These are phyloP conservation scores for Calocybe cyanea DNA, from an alignment of 768 basidiomycete species.

Conservation along the genomic window DNA sequence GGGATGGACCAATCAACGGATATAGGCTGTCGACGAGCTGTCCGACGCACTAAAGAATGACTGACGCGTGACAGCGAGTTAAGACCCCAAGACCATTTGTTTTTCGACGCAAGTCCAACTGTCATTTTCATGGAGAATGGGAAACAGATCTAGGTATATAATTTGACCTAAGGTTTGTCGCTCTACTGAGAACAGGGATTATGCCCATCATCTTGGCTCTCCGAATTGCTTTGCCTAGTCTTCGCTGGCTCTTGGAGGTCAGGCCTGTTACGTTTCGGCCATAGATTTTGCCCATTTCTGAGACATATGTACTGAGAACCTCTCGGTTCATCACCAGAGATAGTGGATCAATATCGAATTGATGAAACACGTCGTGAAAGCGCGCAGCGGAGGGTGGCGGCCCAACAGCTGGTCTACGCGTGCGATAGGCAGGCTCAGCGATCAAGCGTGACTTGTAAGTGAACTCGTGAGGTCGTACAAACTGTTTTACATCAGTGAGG, in stretches of 20 bases:
- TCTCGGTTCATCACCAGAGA: constrained; percentile 58
- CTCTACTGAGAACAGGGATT: constrained; percentile 53
- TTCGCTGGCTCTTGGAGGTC: constrained; percentile 75
- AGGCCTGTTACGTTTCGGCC: constrained; percentile 65
- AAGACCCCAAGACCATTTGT: constrained; percentile 13
- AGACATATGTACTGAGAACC: constrained; percentile 55
- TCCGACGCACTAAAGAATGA: constrained; percentile 5
- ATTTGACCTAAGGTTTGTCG: not conserved
- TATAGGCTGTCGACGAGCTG: not conserved
- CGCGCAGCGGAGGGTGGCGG: constrained; percentile 54
- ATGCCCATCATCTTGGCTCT: constrained; percentile 91
- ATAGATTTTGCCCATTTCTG: constrained; percentile 79
- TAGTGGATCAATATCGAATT: constrained; percentile 71
- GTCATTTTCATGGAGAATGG: not conserved
- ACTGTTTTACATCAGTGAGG: constrained; percentile 8
- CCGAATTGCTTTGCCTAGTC: constrained; percentile 79
- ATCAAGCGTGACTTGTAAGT: constrained; percentile 26
- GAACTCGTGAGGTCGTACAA: constrained; percentile 23
- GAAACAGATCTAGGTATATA: constrained; percentile 13
- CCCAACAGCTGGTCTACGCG: constrained; percentile 43
- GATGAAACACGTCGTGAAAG: constrained; percentile 63
- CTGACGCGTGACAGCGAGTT: constrained; percentile 1
- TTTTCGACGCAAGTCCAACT: not conserved
- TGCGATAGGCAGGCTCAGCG: constrained; percentile 11
- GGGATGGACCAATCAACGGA: not conserved